These are phyloP conservation scores for Didymellaceae sp. DNA, from an alignment of 2,329 filamentous ascomycete species.

Conservation along the genomic window DNA sequence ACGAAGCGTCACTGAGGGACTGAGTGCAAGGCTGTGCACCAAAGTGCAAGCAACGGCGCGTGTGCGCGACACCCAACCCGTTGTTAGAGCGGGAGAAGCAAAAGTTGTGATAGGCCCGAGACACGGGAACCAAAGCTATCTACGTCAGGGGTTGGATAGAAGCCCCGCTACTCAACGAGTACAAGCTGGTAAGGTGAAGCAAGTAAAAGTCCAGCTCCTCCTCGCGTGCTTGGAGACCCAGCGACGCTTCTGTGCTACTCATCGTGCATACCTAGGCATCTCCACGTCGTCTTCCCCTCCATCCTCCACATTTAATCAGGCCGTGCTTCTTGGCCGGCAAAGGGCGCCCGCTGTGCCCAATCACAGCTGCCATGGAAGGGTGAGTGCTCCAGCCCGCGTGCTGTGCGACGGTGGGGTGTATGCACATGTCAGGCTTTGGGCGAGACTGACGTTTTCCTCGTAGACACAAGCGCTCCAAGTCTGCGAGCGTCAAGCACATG, in stretches of 20 bases:
- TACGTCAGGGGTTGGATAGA: constrained; percentile 13
- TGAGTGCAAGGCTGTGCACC: constrained; percentile 12
- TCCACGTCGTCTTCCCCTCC: constrained; percentile 3
- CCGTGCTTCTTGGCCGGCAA: constrained; percentile 22
- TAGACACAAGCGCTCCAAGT: constrained; percentile 54
- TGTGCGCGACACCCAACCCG: constrained; percentile 8
- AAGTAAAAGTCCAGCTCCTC: constrained; percentile 8
- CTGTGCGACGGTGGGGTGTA: constrained; percentile 13
- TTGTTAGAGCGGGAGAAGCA: constrained; percentile 6
- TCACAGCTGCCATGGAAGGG: constrained; percentile 40
- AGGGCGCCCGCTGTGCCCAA: constrained; percentile 22
- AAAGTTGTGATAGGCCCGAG: constrained; percentile 7
- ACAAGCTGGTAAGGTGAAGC: constrained; percentile 7
- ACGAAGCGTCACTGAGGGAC: constrained; percentile 1
- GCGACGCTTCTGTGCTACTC: not conserved
- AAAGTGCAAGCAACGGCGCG: constrained; percentile 4
- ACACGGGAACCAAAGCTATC: constrained; percentile 11
- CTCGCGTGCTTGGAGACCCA: not conserved
- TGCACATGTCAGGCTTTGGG: constrained; percentile 17
- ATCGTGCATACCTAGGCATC: not conserved
- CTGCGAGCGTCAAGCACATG: constrained; percentile 46
- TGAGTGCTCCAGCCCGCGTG: constrained; percentile 31
- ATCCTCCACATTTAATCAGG: constrained; percentile 11
- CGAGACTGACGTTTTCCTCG: constrained; percentile 6
- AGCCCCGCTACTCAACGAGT: constrained; percentile 15